Evolutionary conservation across 306 rosid genomes (phyloP).

Genomic region (Hylodesmum podocarpum): DNA sequence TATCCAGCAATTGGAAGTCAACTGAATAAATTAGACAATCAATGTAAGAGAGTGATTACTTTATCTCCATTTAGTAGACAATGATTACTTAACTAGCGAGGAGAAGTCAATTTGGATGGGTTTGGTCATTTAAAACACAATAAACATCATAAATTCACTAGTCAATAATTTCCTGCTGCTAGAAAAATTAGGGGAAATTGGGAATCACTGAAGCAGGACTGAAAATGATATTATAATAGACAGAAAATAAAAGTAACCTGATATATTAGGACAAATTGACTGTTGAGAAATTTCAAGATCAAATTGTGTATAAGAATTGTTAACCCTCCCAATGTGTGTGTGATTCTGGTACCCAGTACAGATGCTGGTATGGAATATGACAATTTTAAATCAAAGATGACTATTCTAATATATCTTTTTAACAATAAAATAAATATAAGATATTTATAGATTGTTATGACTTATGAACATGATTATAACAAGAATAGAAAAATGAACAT

Average conservation of each 20-base stretch:
- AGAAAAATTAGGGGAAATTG: neutral
- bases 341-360: neutral
- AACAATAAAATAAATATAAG: neutral
- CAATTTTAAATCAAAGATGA: neutral
- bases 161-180: neutral
- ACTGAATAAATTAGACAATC: neutral
- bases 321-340: neutral
- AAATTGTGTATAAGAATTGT: neutral
- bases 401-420: neutral
- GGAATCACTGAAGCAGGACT: neutral
- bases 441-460: neutral
- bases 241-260: slow-evolving; percentile 3
- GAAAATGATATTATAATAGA: neutral
- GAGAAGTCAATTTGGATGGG: neutral
- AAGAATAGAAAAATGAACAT: neutral
- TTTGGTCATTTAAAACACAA: slow-evolving; percentile 17
- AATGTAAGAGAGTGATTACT: neutral
- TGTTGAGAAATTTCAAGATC: slow-evolving; percentile 11
- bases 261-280: neutral
- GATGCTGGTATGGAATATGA: neutral
- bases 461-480: neutral
- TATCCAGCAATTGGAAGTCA: neutral
- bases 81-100: neutral
- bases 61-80: neutral
- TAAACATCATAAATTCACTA: neutral